These are phyloP conservation scores for Thielaviopsis populi DNA, from an alignment of 2,329 filamentous ascomycete genomes.

Conservation along the genomic window DNA sequence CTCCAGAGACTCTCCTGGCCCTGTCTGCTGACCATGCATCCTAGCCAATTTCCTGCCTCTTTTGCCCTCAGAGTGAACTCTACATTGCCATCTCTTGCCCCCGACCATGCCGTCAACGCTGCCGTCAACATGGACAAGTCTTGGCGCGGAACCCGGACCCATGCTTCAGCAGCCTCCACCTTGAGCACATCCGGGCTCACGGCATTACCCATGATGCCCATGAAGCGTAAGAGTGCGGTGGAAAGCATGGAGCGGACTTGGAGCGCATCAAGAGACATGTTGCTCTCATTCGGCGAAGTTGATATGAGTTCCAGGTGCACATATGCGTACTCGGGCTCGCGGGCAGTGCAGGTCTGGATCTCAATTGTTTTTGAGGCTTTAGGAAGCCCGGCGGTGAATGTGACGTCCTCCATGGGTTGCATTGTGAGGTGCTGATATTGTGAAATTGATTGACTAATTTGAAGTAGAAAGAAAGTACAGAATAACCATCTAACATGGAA, in stretches of 20 bases:
- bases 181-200: slow-evolving; percentile 58
- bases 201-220: slow-evolving; percentile 52
- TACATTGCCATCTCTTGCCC: slow-evolving; percentile 27
- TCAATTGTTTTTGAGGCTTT: slow-evolving; percentile 29
- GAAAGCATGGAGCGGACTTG: slow-evolving; percentile 49
- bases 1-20: slow-evolving; percentile 33
- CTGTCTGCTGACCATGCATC: slow-evolving; percentile 38
- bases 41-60: slow-evolving; percentile 50
- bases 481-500: not conserved
- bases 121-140: slow-evolving; percentile 47
- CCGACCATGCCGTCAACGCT: slow-evolving; percentile 50
- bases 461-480: not conserved
- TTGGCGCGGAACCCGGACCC: slow-evolving; percentile 48
- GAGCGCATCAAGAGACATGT: slow-evolving; percentile 39
- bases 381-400: slow-evolving; percentile 21
- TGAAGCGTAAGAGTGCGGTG: slow-evolving; percentile 49
- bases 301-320: slow-evolving; percentile 35
- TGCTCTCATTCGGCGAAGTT: slow-evolving; percentile 13
- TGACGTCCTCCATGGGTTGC: slow-evolving; percentile 18
- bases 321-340: slow-evolving; percentile 39
- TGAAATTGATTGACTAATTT: not conserved
- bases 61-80: slow-evolving; percentile 39
- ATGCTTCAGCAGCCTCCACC: slow-evolving; percentile 39
- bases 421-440: not conserved
- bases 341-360: slow-evolving; percentile 37